Base-by-base conservation (phyloP, 768 basidiomycete species). In the Suillus plorans region DNA sequence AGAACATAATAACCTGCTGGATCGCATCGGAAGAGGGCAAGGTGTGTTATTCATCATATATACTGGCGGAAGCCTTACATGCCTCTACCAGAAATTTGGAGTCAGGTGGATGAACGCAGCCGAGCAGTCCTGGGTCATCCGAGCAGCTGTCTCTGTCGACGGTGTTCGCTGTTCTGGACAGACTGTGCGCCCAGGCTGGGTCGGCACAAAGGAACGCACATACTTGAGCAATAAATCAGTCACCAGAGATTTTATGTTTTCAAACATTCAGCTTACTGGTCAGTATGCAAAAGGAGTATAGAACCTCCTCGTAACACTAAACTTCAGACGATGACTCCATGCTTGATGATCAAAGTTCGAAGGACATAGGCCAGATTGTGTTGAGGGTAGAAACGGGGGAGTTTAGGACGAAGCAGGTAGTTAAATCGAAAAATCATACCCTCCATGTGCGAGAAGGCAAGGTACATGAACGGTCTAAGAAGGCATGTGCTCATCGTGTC, bases 11-110 rank as follows among this genome's bases (percentile, higher is more conserved):
- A 13, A 68, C 67, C 18, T 73, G 72, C 45, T 73, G 69, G 68
- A 63, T 72, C 22, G 61, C 70, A 16, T 72, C 72, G 0, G 65
- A 73, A 60, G 67, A 67, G 9, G 70, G 69, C 62, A 73, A 72
- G 57, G 72, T 68, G n/a, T 12, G 59, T 36, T 3, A 5, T 41
- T 13, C 41, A 34, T 39, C 62, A 50, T 12, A 44, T 3, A 45
- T 25, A 63, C 36, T 10, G 56, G 5, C 5, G 5, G 31, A 58
- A 39, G 18, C 25, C 12, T 52, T 64, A 5, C 34, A 18, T 28
- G 16, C 25, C 25, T 52, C 50, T 4, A 28, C 25, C 9, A 52
- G 50, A 52, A 52, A 52, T 52, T 52, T 28, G 50, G 50, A n/a
- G 34, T 52, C 25, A 52, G 20, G 18, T 72, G 69, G 67, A 56